Conservation (phyloP, 805 yeast species). For the Yamadazyma takamatsuzukensis region DNA sequence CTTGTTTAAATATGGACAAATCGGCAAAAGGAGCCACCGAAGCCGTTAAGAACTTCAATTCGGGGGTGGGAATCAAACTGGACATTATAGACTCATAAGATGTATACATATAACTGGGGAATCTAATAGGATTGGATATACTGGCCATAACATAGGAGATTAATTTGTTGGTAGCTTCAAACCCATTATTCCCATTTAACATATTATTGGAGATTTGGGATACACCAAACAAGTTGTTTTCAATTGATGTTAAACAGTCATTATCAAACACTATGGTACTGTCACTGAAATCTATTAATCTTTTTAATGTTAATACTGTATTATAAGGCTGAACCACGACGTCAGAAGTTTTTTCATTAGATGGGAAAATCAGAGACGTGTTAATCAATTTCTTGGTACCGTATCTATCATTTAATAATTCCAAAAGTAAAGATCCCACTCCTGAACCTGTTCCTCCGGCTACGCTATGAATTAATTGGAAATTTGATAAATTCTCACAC, state of each 20-base stretch:
- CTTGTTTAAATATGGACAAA: constrained; percentile 44
- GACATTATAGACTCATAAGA: constrained; percentile 79
- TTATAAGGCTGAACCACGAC: constrained; percentile 99
- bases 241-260: constrained; percentile 72
- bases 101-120: constrained; percentile 88
- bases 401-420: constrained; percentile 73
- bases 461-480: constrained; percentile 87
- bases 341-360: constrained; percentile 73
- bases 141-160: constrained; percentile 83
- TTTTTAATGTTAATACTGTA: constrained; percentile 72
- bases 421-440: constrained; percentile 78
- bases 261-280: constrained; percentile 89
- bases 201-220: constrained; percentile 19
- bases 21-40: constrained; percentile 44
- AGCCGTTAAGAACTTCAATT: constrained; percentile 48
- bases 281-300: constrained; percentile 83
- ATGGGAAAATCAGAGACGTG: constrained; percentile 85
- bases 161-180: constrained; percentile 76
- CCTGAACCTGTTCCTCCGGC: constrained; percentile 99
- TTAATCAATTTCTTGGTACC: constrained; percentile 74
- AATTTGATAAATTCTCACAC: constrained; percentile 85
- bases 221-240: constrained; percentile 41
- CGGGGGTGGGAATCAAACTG: constrained; percentile 80
- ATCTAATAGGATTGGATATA: constrained; percentile 81
- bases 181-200: constrained; percentile 54